phyloP scores from a whole-genome alignment of 73 alveolate species.

The Diophrys appendiculata region DNA sequence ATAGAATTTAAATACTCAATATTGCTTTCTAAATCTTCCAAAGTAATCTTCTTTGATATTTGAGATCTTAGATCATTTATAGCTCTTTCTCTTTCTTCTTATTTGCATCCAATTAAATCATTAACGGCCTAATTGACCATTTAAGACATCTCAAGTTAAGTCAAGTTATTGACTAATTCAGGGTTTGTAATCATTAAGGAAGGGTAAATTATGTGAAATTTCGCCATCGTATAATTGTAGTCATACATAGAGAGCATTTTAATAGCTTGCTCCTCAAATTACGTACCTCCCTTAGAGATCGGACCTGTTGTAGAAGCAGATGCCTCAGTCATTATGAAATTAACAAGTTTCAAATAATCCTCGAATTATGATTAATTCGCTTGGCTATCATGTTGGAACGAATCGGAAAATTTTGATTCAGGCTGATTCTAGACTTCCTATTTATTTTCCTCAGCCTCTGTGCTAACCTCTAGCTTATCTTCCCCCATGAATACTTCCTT shows the following conservation, averaged over 20 bases:
- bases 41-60: conserved; percentile 28
- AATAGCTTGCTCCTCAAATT: conserved; percentile 45
- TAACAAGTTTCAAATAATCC: conserved; percentile 33
- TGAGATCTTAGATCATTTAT: conserved; percentile 17
- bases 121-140: conserved; percentile 37
- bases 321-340: conserved; percentile 44
- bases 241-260: conserved; percentile 25
- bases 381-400: no score
- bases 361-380: conserved; percentile 5
- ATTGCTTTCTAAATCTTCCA: conserved; percentile 33
- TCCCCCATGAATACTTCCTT: neutral
- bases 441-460: no score
- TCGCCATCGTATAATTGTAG: conserved; percentile 50
- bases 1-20: conserved; percentile 19
- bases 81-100: conserved; percentile 29
- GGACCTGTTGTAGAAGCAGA: conserved; percentile 15
- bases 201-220: conserved; percentile 54
- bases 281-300: conserved; percentile 34
- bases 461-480: neutral
- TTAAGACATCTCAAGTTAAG: conserved; percentile 21
- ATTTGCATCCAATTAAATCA: conserved; percentile 54
- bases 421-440: neutral
- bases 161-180: conserved; percentile 17
- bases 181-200: conserved; percentile 26
- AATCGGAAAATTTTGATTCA: no score